Evolutionary conservation across 192 early-diverging fungal species (phyloP).

Genomic region (Entrophospora sp.): DNA sequence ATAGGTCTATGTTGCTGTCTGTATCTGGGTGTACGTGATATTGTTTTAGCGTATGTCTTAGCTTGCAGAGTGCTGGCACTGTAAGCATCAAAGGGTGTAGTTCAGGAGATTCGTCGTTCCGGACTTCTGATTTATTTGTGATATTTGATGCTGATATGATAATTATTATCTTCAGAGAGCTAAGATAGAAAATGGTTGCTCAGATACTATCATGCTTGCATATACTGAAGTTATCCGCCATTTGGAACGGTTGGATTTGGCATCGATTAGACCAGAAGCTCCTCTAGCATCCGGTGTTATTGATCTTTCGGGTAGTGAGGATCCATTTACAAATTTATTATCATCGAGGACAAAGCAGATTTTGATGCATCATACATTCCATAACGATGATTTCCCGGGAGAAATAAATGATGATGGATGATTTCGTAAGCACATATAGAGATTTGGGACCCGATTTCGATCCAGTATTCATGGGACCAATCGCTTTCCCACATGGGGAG

Average conservation of each 20-base stretch:
- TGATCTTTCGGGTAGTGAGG: background rate
- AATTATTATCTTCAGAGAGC: conserved; percentile 9
- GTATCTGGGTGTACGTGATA: background rate
- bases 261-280: background rate
- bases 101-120: background rate
- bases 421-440: background rate
- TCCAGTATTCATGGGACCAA: background rate
- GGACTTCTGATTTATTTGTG: too few species aligned
- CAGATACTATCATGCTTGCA: background rate
- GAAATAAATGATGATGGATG: conserved; percentile 7
- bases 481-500: background rate
- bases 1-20: background rate
- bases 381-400: background rate
- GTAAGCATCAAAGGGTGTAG: background rate
- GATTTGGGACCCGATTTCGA: background rate
- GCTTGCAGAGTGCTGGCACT: background rate
- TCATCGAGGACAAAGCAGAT: background rate
- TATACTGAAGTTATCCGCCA: background rate
- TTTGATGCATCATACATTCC: background rate
- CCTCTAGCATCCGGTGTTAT: background rate
- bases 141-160: too few species aligned
- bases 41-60: background rate
- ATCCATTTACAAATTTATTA: conserved; percentile 3
- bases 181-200: background rate
- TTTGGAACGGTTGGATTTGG: background rate